phyloP scores from a whole-genome alignment of 2,329 filamentous ascomycete species.

The Seiridium cupressi region DNA sequence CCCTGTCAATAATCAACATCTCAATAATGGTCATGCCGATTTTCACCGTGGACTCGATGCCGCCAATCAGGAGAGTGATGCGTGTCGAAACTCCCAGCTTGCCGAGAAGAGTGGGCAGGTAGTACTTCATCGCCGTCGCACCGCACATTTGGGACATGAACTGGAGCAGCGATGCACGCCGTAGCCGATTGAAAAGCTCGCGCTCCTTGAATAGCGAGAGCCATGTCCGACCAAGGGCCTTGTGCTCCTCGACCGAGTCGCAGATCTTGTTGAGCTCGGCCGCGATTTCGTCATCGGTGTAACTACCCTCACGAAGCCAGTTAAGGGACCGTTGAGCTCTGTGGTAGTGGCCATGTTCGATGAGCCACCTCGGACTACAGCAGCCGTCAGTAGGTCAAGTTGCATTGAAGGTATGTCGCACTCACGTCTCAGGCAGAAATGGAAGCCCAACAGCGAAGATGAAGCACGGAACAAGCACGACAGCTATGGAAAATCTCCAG shows the following conservation, averaged over 20 bases:
- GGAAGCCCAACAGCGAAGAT: slow-evolving; percentile 50
- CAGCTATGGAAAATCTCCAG: slow-evolving; percentile 49
- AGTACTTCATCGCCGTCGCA: slow-evolving; percentile 60
- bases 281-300: slow-evolving; percentile 32
- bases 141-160: slow-evolving; percentile 62
- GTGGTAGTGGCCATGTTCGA: slow-evolving; percentile 45
- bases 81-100: slow-evolving; percentile 47
- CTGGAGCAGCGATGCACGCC: slow-evolving; percentile 55
- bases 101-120: slow-evolving; percentile 52
- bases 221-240: slow-evolving; percentile 34
- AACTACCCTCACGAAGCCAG: slow-evolving; percentile 47
- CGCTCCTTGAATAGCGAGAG: slow-evolving; percentile 47
- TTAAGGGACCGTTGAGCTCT: slow-evolving; percentile 41
- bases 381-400: not conserved
- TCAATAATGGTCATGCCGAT: slow-evolving; percentile 55
- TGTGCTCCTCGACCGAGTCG: slow-evolving; percentile 38
- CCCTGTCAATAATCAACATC: slow-evolving; percentile 54
- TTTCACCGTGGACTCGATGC: slow-evolving; percentile 56
- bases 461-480: slow-evolving; percentile 50
- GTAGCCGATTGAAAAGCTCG: slow-evolving; percentile 49
- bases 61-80: slow-evolving; percentile 49
- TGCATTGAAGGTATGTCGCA: slow-evolving; percentile 7
- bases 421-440: slow-evolving; percentile 53
- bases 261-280: slow-evolving; percentile 45
- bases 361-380: slow-evolving; percentile 54